phyloP scores from a whole-genome alignment of 225 moss, liverwort and hornwort genomes.

The Asterella californica region DNA sequence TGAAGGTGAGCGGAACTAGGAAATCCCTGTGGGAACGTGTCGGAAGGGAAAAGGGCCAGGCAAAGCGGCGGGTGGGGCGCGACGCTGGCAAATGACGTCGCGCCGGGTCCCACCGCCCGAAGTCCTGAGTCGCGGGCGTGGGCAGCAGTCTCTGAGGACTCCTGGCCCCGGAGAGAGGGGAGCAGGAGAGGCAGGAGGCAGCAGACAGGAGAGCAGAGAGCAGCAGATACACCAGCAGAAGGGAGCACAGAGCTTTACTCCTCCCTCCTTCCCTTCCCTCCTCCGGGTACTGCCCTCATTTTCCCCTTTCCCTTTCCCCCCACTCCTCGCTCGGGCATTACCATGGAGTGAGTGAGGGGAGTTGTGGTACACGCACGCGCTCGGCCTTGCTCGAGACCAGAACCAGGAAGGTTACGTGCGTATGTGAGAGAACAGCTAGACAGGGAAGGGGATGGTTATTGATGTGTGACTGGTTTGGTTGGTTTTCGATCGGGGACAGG shows the following conservation, averaged over 20 bases:
- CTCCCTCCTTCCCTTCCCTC: not conserved
- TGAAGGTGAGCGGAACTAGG: not conserved
- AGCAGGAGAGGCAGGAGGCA: not conserved
- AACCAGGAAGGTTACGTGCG: not conserved
- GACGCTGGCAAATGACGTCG: not conserved
- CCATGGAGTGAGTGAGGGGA: conserved; percentile 5
- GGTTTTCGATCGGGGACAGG: not conserved
- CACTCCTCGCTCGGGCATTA: not conserved
- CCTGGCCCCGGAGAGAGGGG: not conserved
- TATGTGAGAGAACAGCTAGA: not conserved
- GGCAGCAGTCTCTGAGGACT: conserved; percentile 16
- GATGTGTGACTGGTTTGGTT: not conserved
- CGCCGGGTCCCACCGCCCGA: conserved; percentile 18
- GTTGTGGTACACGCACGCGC: not conserved
- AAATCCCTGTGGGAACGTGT: not conserved
- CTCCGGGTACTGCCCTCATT: too few relatives aligned
- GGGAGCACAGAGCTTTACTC: not conserved
- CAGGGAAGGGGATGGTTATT: not conserved
- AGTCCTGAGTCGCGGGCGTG: conserved; percentile 12
- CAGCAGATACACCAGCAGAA: not conserved
- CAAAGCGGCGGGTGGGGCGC: conserved; percentile 6
- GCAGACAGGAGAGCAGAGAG: not conserved
- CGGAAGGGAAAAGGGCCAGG: not conserved
- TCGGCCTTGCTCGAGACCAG: not conserved
- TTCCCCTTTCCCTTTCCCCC: not conserved